A percentile compares a stretch with the other conserved stretches of the same genome.
These are phyloP conservation scores for Astragalus glycyphyllos DNA, from an alignment of 306 rosid genomes.

Conservation along the genomic window DNA sequence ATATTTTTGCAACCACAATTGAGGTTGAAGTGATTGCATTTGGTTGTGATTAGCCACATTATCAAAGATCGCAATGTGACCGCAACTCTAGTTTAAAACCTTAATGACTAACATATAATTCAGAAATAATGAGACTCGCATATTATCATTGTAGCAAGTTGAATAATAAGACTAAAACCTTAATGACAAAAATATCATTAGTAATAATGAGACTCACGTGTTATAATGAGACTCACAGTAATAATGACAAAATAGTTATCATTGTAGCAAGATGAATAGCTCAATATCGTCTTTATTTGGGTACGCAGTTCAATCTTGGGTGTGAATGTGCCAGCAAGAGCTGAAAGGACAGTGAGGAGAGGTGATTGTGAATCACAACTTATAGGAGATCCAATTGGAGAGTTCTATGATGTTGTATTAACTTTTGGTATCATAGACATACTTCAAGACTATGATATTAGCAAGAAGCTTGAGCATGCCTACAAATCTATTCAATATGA, in stretches of 20 bases:
- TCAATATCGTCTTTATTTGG: constrained; percentile 29
- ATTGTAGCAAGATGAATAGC: constrained; percentile 14
- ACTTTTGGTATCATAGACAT: constrained; percentile 90
- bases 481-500: constrained; percentile 94
- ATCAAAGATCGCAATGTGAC: too few relatives aligned
- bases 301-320: constrained; percentile 66
- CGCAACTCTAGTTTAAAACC: too few relatives aligned
- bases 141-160: too few relatives aligned
- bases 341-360: constrained; percentile 76
- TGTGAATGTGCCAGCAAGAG: constrained; percentile 77
- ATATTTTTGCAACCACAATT: too few relatives aligned
- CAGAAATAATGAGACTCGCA: neutral
- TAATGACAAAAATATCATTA: neutral
- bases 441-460: constrained; percentile 96
- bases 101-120: neutral
- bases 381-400: constrained; percentile 83
- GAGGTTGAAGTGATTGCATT: too few relatives aligned
- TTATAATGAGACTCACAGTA: neutral
- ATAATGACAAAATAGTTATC: constrained; percentile 4
- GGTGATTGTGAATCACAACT: constrained; percentile 63
- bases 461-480: constrained; percentile 99
- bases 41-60: too few relatives aligned
- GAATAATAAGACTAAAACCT: too few relatives aligned
- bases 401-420: constrained; percentile 73
- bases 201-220: neutral